These are phyloP conservation scores for Candida hungchunana DNA, from an alignment of 805 yeast species.

Conservation along the genomic window DNA sequence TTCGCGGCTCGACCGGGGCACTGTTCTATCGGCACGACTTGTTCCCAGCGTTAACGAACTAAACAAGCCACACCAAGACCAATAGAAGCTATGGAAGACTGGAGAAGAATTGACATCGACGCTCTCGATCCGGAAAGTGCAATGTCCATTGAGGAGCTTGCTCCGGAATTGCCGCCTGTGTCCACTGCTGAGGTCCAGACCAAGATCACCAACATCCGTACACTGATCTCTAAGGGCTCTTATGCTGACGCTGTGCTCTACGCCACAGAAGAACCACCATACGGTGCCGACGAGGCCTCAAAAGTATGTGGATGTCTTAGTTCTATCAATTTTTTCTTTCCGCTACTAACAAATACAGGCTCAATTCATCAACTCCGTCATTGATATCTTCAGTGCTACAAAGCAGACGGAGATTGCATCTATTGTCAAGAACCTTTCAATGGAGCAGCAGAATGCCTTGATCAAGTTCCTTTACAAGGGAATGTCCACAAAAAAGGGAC, in stretches of 20 bases:
- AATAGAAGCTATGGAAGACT: conserved; percentile 49
- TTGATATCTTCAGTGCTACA: conserved; percentile 67
- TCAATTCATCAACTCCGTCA: conserved; percentile 49
- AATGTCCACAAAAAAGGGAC: conserved; percentile 73
- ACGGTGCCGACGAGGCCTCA: conserved; percentile 61
- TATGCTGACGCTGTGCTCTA: conserved; percentile 59
- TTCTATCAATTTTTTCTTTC: conserved; percentile 26
- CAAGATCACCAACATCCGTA: conserved; percentile 54
- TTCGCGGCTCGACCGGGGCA: too few relatives aligned
- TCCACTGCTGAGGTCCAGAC: conserved; percentile 50
- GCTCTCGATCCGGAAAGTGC: conserved; percentile 78
- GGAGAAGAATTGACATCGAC: conserved; percentile 96
- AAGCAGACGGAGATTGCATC: conserved; percentile 62
- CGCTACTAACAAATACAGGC: conserved; percentile 24
- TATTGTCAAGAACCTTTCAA: conserved; percentile 53
- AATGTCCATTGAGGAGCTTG: conserved; percentile 57
- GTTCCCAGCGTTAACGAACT: too few relatives aligned
- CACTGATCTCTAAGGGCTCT: conserved; percentile 66
- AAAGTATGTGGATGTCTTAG: conserved; percentile 38
- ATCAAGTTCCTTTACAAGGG: conserved; percentile 83
- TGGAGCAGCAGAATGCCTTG: conserved; percentile 70
- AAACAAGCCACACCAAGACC: not conserved
- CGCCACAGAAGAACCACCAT: conserved; percentile 74
- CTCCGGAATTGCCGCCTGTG: conserved; percentile 42
- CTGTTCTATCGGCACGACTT: too few relatives aligned